A percentile compares a stretch with the other conserved stretches of the same genome.
Conservation (phyloP, 108 stramenopile genomes). For the Epithemia pelagica region DNA sequence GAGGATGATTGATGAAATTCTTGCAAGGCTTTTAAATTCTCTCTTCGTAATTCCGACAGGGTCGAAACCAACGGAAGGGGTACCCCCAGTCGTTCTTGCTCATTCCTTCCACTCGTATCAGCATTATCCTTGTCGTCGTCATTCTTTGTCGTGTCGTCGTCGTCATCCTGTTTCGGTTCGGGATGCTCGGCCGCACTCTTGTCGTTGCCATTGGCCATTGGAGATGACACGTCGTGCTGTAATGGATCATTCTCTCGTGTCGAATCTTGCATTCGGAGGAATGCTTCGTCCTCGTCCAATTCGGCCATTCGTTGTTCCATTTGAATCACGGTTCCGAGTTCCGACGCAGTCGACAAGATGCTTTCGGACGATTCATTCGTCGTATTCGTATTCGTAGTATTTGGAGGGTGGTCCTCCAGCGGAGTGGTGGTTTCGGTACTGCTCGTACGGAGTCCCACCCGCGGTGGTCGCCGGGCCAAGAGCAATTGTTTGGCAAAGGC, state of each 20-base stretch:
- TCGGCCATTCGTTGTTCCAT: neutral
- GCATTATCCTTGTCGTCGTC: neutral
- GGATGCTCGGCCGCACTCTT: neutral
- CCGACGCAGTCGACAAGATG: constrained; percentile 41
- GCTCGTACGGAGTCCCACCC: neutral
- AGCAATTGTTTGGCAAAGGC: constrained; percentile 10
- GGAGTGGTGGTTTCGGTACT: neutral
- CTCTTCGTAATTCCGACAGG: neutral
- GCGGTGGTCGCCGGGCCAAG: neutral
- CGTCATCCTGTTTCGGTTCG: neutral
- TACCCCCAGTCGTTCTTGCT: neutral
- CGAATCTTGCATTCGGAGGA: too few species aligned
- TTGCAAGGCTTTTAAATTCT: neutral
- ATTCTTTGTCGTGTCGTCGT: neutral
- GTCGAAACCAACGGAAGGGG: neutral
- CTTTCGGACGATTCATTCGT: constrained; percentile 14
- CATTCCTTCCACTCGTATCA: neutral
- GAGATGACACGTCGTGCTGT: neutral
- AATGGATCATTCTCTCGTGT: neutral
- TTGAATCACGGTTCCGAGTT: constrained; percentile 47
- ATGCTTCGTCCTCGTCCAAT: neutral
- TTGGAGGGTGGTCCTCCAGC: too few species aligned
- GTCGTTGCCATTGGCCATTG: neutral
- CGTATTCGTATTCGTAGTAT: too few species aligned
- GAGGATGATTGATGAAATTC: neutral